Evolutionary conservation across 2,329 filamentous ascomycete genomes (phyloP).

Genomic region (Alternaria sp.): DNA sequence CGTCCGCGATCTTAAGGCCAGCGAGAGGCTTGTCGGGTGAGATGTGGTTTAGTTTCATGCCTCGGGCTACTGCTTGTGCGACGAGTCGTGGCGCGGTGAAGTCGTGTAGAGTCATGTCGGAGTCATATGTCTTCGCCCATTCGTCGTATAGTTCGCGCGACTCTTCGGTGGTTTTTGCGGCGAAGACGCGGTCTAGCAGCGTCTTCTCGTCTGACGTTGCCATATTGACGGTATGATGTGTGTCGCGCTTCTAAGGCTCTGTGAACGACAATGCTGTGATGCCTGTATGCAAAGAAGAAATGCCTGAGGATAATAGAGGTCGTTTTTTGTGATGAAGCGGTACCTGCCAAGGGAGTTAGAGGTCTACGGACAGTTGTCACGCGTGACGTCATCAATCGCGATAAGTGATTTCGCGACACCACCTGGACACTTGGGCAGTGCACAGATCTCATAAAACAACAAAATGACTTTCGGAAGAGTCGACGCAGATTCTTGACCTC

Average conservation of each 20-base stretch:
- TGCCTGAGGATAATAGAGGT: background rate
- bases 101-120: slow-evolving; percentile 49
- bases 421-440: too few species aligned
- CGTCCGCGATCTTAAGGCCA: slow-evolving; percentile 55
- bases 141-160: slow-evolving; percentile 53
- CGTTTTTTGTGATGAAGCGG: background rate
- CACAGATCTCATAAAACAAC: too few species aligned
- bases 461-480: too few species aligned
- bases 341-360: background rate
- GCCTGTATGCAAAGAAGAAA: background rate
- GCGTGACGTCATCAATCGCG: background rate
- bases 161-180: slow-evolving; percentile 43
- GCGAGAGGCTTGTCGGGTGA: slow-evolving; percentile 13
- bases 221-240: background rate
- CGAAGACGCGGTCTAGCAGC: slow-evolving; percentile 49
- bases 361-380: background rate
- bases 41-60: slow-evolving; percentile 23
- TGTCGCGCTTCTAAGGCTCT: background rate
- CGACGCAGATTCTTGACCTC: too few species aligned
- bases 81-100: slow-evolving; percentile 53
- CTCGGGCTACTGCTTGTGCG: slow-evolving; percentile 29
- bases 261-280: background rate
- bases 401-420: background rate
- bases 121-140: slow-evolving; percentile 56
- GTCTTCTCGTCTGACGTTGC: slow-evolving; percentile 2